Evolutionary conservation across 2,329 filamentous ascomycete species (phyloP), one percentile per base, ranked within the genome.

Genomic region (Alternaria postmessia): DNA sequence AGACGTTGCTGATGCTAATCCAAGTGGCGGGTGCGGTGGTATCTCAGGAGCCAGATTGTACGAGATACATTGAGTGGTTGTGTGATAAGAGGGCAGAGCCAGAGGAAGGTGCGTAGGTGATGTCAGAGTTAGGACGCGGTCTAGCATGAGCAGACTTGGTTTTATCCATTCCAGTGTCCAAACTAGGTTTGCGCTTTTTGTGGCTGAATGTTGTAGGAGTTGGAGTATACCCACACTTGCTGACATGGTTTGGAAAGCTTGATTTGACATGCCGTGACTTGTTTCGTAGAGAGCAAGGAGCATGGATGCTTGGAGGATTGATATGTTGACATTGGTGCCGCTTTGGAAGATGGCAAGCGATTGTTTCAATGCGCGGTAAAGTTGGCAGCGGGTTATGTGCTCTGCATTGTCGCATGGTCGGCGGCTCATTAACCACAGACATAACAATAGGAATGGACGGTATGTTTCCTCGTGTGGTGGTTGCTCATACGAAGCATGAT

Each of bases 351-450:
- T 14, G 34, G 16, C 34, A 3, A 60, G 26, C 5, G 57, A 16
- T 24, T 65, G 59, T 47, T 67, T 67, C 7, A 62, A 18, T 4
- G 61, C 51, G n/a, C 30, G 46, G 38, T 65, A 64, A 20, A 67
- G 26, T 16, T 56, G 54, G 38, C 56, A 47, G 8, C 32, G 44
- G 2, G 12, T 49, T 3, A 53, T 41, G 16, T 62, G 54, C 16
- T 59, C 56, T 7, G 7, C 5, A 28, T 63, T 49, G 14, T 36
- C 8, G 36, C 63, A 64, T 11, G 59, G 32, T 14, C 22, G 54
- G 38, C 48, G 56, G 12, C 39, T 55, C 6, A 64, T 24, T 1
- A 67, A 52, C 49, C 59, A 65, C 6, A 67, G 30, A 38, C 55
- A 60, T 16, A 65, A 26, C 28, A 12, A 11, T 30, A 30, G 28